Evolutionary conservation across 2,329 filamentous ascomycete genomes (phyloP).

Genomic region (Fusarium pseudograminearum): DNA sequence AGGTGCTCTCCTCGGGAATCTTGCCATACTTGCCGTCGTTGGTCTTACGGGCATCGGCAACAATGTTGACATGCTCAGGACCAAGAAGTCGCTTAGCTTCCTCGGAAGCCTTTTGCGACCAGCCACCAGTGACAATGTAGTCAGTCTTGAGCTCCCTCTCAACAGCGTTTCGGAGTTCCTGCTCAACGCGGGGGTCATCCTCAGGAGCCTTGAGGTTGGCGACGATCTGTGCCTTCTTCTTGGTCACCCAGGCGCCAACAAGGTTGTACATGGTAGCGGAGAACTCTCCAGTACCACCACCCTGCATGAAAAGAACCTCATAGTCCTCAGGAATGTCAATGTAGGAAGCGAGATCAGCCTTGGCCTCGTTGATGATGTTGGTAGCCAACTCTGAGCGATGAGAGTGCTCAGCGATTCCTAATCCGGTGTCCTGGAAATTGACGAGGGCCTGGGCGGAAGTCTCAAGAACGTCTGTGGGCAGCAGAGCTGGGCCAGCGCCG

Average conservation of each 20-base stretch:
- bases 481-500: conserved; percentile 87
- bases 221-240: conserved; percentile 70
- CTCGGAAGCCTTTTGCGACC: conserved; percentile 87
- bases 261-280: conserved; percentile 86
- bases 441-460: conserved; percentile 80
- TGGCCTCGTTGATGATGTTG: conserved; percentile 82
- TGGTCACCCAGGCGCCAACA: conserved; percentile 83
- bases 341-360: conserved; percentile 77
- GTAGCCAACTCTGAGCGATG: conserved; percentile 85
- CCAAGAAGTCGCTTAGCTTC: conserved; percentile 85
- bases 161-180: conserved; percentile 72
- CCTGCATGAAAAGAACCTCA: conserved; percentile 89
- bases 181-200: conserved; percentile 64
- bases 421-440: conserved; percentile 83
- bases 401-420: conserved; percentile 90
- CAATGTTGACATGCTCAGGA: conserved; percentile 80
- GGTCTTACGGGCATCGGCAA: conserved; percentile 71
- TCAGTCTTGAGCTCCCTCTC: conserved; percentile 82
- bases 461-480: conserved; percentile 86
- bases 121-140: conserved; percentile 90
- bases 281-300: conserved; percentile 88
- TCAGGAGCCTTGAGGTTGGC: conserved; percentile 63
- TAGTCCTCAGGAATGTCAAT: conserved; percentile 89
- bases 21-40: conserved; percentile 87
- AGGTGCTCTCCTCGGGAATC: conserved; percentile 81